phyloP scores from a whole-genome alignment of 1,284 basidiomycete genomes.

The Takashimella tepidaria region DNA sequence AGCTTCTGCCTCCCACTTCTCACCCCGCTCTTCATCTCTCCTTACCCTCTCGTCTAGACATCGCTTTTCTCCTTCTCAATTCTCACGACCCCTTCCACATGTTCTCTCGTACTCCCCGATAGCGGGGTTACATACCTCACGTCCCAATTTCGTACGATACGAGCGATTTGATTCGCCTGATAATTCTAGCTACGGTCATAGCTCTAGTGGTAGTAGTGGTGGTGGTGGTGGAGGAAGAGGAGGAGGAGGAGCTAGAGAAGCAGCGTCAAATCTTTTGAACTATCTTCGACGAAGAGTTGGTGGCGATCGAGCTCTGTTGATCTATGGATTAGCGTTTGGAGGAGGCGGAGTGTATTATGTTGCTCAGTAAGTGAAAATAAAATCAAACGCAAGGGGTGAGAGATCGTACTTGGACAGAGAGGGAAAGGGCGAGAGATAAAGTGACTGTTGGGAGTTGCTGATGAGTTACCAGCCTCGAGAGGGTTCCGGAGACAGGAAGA shows the following conservation, averaged over 20 bases:
- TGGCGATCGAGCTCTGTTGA: conserved; percentile 37
- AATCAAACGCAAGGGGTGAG: neutral
- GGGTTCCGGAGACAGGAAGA: conserved; percentile 73
- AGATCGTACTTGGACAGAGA: too few species aligned
- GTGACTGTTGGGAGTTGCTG: neutral
- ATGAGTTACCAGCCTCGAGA: conserved; percentile 58
- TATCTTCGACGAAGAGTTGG: conserved; percentile 36
- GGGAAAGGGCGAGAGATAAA: neutral
- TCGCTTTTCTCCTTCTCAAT: neutral
- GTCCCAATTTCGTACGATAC: conserved; percentile 20
- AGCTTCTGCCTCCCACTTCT: neutral
- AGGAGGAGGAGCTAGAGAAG: conserved; percentile 13
- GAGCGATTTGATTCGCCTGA: conserved; percentile 29
- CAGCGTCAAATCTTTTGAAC: conserved; percentile 16
- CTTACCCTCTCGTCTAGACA: neutral
- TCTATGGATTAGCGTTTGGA: conserved; percentile 40
- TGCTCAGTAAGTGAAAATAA: conserved; percentile 52
- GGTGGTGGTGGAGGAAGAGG: conserved; percentile 53
- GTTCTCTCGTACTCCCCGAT: too few species aligned
- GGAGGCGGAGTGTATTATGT: conserved; percentile 57
- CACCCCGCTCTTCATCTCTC: conserved; percentile 2
- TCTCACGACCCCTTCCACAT: conserved; percentile 3
- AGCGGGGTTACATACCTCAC: too few species aligned
- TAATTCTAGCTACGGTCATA: neutral
- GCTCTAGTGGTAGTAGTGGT: conserved; percentile 55